A percentile compares a stretch with the other conserved stretches of the same genome.
Evolutionary conservation across 2,329 filamentous ascomycete species (phyloP).

Genomic region (Paecilomyces sp.): DNA sequence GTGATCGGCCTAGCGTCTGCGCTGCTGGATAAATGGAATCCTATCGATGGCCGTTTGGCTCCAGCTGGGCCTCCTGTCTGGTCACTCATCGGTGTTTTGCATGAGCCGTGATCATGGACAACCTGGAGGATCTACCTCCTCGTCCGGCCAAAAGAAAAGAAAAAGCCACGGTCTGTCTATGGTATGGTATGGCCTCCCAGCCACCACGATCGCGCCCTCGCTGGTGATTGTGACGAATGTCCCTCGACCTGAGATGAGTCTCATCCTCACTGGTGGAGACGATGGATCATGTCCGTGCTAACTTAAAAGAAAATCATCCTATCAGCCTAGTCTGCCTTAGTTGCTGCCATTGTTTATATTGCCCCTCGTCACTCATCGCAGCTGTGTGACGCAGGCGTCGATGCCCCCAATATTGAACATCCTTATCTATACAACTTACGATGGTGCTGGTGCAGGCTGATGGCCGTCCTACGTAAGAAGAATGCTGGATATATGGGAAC

Average conservation of each 20-base stretch:
- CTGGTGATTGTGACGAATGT: neutral
- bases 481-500: neutral
- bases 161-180: too few species aligned
- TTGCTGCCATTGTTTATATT: neutral
- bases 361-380: neutral
- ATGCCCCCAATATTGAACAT: neutral
- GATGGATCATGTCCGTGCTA: neutral
- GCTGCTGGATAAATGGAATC: slow-evolving; percentile 2
- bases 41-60: neutral
- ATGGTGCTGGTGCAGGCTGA: neutral
- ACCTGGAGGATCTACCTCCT: neutral
- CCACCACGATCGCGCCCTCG: neutral
- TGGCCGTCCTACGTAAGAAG: neutral
- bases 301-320: neutral
- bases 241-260: neutral
- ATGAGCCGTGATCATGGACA: neutral
- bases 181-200: neutral
- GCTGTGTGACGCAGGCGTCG: neutral
- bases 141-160: neutral
- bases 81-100: neutral
- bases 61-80: neutral
- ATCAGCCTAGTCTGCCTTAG: neutral
- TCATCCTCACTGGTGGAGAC: neutral
- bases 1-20: slow-evolving; percentile 1
- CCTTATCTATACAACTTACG: neutral